A percentile compares a stretch with the other conserved stretches of the same genome.
Conservation (phyloP, 768 basidiomycete species). For the Kwoniella sp. region DNA sequence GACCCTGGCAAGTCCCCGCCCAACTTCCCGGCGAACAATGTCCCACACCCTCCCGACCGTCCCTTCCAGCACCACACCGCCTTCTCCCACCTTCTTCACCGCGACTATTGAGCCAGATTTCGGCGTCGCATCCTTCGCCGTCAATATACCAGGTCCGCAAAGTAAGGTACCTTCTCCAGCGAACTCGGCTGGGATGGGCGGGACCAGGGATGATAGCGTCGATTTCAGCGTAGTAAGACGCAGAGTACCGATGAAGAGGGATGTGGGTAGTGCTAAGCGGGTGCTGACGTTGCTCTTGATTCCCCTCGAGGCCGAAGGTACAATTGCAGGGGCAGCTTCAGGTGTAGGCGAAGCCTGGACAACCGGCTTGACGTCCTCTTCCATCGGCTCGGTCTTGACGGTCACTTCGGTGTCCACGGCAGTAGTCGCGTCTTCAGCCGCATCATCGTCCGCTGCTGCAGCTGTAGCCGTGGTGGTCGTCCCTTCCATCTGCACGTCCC, state of each 20-base stretch:
- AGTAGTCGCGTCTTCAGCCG: constrained; percentile 4
- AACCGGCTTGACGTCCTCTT: not conserved
- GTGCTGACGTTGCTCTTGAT: too few species aligned
- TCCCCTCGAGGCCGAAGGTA: too few species aligned
- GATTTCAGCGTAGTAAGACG: constrained; percentile 83
- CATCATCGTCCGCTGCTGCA: constrained; percentile 5
- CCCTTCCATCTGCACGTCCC: too few species aligned
- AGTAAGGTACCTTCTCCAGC: constrained; percentile 96
- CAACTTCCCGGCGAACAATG: constrained; percentile 80
- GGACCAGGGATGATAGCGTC: constrained; percentile 64
- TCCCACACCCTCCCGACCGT: constrained; percentile 84
- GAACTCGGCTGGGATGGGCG: constrained; percentile 74
- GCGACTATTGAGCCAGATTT: constrained; percentile 57
- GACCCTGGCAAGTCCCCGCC: constrained; percentile 82
- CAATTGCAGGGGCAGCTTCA: too few species aligned
- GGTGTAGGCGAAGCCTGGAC: too few species aligned
- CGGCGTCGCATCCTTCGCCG: constrained; percentile 29
- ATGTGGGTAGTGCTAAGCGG: constrained; percentile 64
- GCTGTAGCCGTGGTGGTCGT: too few species aligned
- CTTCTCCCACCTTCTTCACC: constrained; percentile 79
- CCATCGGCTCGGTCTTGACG: constrained; percentile 3
- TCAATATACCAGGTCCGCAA: constrained; percentile 57
- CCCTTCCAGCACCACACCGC: constrained; percentile 84
- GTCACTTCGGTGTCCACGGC: not conserved
- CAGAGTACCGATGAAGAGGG: constrained; percentile 96